A percentile compares a stretch with the other conserved stretches of the same genome.
These are phyloP conservation scores for Paracoccidioides lutzii DNA, from an alignment of 2,329 filamentous ascomycete genomes.

Conservation along the genomic window DNA sequence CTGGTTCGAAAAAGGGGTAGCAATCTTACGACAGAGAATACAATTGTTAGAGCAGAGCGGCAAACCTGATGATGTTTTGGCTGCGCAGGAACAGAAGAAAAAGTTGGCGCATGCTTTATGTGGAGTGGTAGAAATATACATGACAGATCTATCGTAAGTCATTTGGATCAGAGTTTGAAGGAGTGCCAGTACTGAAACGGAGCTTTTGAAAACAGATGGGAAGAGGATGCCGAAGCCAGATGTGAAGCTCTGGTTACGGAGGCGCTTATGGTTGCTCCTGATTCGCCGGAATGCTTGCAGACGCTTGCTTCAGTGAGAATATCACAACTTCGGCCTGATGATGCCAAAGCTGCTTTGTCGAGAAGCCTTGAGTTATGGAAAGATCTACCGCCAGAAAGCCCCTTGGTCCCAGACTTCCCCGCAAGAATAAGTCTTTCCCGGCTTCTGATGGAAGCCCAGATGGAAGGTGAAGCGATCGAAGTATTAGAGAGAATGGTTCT, in stretches of 20 bases:
- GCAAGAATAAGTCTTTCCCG: conserved; percentile 71
- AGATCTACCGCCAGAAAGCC: conserved; percentile 57
- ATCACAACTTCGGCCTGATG: conserved; percentile 66
- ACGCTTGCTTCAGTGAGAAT: conserved; percentile 89
- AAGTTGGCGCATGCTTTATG: conserved; percentile 88
- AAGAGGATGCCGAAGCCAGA: conserved; percentile 73
- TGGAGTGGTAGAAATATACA: conserved; percentile 90
- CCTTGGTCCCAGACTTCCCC: conserved; percentile 69
- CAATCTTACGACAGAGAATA: conserved; percentile 59
- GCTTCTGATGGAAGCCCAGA: conserved; percentile 76
- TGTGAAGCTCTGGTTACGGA: conserved; percentile 87
- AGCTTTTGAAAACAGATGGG: conserved; percentile 41
- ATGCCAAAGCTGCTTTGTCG: conserved; percentile 65
- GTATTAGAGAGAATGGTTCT: conserved; percentile 71
- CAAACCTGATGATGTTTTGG: conserved; percentile 23
- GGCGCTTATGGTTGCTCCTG: conserved; percentile 71
- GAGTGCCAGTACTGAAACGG: neutral
- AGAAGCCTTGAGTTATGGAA: conserved; percentile 76
- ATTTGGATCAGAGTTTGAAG: neutral
- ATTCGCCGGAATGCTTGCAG: conserved; percentile 79
- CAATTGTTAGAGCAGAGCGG: conserved; percentile 45
- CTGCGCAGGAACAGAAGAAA: conserved; percentile 56
- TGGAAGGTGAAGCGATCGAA: conserved; percentile 72
- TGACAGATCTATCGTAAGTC: conserved; percentile 82
- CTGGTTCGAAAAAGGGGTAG: conserved; percentile 54